phyloP scores from a whole-genome alignment of 1,284 basidiomycete species.

The Tilletia caries region DNA sequence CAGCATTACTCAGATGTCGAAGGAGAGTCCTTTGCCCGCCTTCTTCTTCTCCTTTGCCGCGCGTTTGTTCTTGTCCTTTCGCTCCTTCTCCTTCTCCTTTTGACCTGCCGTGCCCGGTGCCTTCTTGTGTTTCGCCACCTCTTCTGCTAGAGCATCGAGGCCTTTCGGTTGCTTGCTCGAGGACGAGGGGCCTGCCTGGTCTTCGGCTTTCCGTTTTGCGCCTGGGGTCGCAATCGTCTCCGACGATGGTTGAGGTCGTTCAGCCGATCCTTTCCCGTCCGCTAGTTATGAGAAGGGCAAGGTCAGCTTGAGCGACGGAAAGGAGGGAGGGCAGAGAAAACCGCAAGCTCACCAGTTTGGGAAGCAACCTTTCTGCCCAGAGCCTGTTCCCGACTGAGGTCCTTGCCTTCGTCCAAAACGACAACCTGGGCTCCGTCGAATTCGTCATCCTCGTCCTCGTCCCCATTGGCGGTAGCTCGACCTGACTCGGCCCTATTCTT shows the following conservation, averaged over 20 bases:
- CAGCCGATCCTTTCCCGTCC: too few relatives aligned
- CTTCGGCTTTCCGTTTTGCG: not conserved
- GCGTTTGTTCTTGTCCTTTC: conserved; percentile 11
- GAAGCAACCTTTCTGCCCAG: not conserved
- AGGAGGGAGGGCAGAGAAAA: too few relatives aligned
- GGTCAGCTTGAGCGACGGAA: too few relatives aligned
- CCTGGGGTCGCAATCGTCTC: conserved; percentile 2
- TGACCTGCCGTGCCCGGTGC: not conserved
- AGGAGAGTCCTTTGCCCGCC: conserved; percentile 8
- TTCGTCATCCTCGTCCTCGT: conserved; percentile 12
- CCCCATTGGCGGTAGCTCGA: not conserved
- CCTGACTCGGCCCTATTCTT: not conserved
- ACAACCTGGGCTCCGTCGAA: conserved; percentile 7
- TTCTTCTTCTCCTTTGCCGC: conserved; percentile 12
- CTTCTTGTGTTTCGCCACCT: conserved; percentile 3
- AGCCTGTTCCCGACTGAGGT: conserved; percentile 9
- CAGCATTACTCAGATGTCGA: not conserved
- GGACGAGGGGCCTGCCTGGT: not conserved
- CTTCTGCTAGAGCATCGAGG: not conserved
- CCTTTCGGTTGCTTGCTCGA: not conserved
- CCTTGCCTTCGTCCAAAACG: conserved; percentile 5
- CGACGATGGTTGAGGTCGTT: not conserved
- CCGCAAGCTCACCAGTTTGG: too few relatives aligned
- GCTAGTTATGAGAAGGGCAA: not conserved
- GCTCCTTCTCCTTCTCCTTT: conserved; percentile 2